A percentile compares a stretch with the other conserved stretches of the same genome.
phyloP scores from a whole-genome alignment of 2,329 filamentous ascomycete genomes.

The Talaromyces sp. region DNA sequence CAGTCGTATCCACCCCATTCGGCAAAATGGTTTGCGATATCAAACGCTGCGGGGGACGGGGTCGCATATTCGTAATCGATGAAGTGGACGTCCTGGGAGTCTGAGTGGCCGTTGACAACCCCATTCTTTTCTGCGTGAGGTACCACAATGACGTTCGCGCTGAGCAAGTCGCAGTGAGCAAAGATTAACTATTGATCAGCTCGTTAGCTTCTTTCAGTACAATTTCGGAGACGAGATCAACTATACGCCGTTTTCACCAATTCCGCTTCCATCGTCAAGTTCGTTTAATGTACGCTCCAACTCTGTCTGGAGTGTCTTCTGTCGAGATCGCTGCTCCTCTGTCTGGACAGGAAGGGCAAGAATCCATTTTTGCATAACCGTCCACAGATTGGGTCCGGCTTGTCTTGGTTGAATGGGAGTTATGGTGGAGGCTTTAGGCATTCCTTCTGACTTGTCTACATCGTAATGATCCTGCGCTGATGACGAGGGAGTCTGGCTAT shows the following conservation, averaged over 20 bases:
- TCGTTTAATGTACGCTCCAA: slow-evolving; percentile 66
- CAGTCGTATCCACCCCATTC: slow-evolving; percentile 98
- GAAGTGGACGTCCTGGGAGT: slow-evolving; percentile 65
- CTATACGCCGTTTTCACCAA: slow-evolving; percentile 69
- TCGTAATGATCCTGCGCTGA: slow-evolving; percentile 15
- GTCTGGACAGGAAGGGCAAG: slow-evolving; percentile 73
- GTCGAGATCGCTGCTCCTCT: slow-evolving; percentile 64
- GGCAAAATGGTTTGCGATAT: slow-evolving; percentile 95
- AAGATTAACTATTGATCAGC: slow-evolving; percentile 67
- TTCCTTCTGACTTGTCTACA: not conserved
- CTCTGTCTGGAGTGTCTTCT: slow-evolving; percentile 69
- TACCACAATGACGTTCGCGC: slow-evolving; percentile 89
- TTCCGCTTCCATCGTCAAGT: slow-evolving; percentile 71
- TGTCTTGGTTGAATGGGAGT: slow-evolving; percentile 59
- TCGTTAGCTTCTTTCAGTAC: slow-evolving; percentile 9
- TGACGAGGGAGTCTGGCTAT: slow-evolving; percentile 25
- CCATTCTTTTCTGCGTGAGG: slow-evolving; percentile 30
- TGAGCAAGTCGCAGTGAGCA: slow-evolving; percentile 92
- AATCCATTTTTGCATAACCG: slow-evolving; percentile 95
- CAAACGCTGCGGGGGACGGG: slow-evolving; percentile 89
- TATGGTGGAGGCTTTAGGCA: slow-evolving; percentile 21
- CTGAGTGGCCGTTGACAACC: slow-evolving; percentile 17
- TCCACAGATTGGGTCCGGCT: slow-evolving; percentile 85
- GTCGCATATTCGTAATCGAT: slow-evolving; percentile 99
- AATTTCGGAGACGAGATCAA: not conserved